Base-by-base conservation (phyloP, 192 early-diverging fungal species). In the Obelidium mucronatum region DNA sequence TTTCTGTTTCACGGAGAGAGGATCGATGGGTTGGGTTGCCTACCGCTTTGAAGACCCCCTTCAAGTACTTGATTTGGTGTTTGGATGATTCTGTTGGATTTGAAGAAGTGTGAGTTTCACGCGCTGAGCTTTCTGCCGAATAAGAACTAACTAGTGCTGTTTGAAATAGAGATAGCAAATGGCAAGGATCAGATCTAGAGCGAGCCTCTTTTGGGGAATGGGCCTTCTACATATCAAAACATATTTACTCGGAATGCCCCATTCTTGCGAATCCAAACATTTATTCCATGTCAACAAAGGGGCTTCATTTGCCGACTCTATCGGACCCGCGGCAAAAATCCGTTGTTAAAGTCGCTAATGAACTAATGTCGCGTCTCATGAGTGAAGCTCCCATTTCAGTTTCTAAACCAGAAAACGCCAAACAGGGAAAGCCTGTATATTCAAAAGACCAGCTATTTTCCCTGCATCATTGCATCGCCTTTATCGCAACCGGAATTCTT, bases 301-400 rank as follows among this genome's bases (percentile, higher is more conserved):
- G 44, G 5, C 26, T 54, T 1, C 56, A 72, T 35, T 31, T 72
- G 13, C 69, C 69, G 11, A 40, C 28, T 26, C 55, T 39, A 5
- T 72, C 69, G 55, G 54, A 72, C 30, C 69, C 69, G n/a, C 30
- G 69, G 13, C 55, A 72, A 35, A 72, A 72, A 58, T 28, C 56
- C 13, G n/a, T 58, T 31, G 13, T 59, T 0, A 72, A 58, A 58
- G 69, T 58, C n/a, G 36, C 36, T n/a, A 28, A 55, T 2, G 69
- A 72, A 17, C 55, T 72, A 4, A 13, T 6, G 15, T 11, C 31
- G n/a, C 69, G 69, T 11, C n/a, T 51, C 31, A 15, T 51, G 51
- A 22, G 17, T 8, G 26, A 58, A 58, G 6, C 13, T 8, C 55
- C 55, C 8, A 24, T 58, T 8, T 5, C 22, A 24, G 5, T 8